A percentile compares a stretch with the other conserved stretches of the same genome.
Conservation (phyloP, 2,329 filamentous ascomycete species). For the Aspergillus tamarii region DNA sequence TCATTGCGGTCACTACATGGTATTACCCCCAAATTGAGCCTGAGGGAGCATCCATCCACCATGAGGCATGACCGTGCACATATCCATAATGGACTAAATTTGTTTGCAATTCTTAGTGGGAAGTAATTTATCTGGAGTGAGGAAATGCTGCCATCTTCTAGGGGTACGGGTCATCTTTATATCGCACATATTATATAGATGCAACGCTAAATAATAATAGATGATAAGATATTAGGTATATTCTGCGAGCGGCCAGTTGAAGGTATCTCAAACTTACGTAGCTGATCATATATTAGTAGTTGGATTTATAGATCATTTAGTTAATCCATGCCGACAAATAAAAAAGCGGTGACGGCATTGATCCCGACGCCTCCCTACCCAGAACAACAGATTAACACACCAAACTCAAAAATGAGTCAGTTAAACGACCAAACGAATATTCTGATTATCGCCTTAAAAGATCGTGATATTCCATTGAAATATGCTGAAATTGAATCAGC, state of each 20-base stretch:
- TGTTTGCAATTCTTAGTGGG: neutral
- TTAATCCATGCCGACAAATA: neutral
- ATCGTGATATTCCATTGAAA: constrained; percentile 33
- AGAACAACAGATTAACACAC: constrained; percentile 10
- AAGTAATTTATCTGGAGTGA: neutral
- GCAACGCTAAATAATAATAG: neutral
- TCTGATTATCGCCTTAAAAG: constrained; percentile 33
- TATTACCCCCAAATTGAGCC: constrained; percentile 60
- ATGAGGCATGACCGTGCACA: neutral
- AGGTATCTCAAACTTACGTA: neutral
- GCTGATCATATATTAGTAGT: neutral
- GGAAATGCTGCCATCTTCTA: neutral
- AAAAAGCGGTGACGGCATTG: neutral
- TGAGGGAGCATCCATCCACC: neutral
- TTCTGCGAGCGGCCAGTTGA: neutral
- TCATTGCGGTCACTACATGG: constrained; percentile 64
- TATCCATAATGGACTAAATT: neutral
- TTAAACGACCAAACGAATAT: constrained; percentile 21
- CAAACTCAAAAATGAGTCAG: constrained; percentile 18
- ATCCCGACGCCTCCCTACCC: neutral
- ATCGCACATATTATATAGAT: neutral
- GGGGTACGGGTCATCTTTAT: neutral
- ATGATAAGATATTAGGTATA: neutral
- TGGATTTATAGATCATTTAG: neutral
- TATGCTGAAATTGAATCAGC: constrained; percentile 32